phyloP scores from a whole-genome alignment of 1,284 basidiomycete genomes.

The Hemileia vastatrix region DNA sequence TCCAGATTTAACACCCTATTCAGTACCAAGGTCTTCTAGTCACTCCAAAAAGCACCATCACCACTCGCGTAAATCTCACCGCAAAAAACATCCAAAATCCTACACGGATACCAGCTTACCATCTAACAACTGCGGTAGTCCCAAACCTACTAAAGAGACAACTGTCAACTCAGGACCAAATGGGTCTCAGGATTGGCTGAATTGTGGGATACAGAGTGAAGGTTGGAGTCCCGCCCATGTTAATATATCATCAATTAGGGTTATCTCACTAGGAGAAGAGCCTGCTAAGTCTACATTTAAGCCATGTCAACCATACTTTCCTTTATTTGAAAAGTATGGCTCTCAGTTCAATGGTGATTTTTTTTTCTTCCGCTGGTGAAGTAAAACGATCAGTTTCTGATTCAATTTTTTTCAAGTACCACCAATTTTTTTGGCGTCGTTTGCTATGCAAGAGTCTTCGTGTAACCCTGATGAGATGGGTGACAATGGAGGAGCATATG shows the following conservation, averaged over 20 bases:
- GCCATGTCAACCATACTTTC: slow-evolving; percentile 6
- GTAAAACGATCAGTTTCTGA: neutral
- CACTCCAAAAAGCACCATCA: no score
- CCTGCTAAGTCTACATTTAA: slow-evolving; percentile 18
- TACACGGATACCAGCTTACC: no score
- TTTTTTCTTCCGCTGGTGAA: neutral
- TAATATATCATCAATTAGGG: slow-evolving; percentile 6
- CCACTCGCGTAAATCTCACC: no score
- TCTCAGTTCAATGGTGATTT: neutral
- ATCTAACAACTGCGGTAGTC: no score
- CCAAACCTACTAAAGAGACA: no score
- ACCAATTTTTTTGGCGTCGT: slow-evolving; percentile 66
- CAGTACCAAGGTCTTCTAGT: no score
- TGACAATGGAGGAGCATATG: slow-evolving; percentile 63
- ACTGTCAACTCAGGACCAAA: no score
- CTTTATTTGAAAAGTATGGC: slow-evolving; percentile 17
- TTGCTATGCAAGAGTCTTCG: slow-evolving; percentile 69
- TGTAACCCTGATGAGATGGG: slow-evolving; percentile 64
- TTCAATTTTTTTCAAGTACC: slow-evolving; percentile 47
- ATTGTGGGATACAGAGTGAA: slow-evolving; percentile 7
- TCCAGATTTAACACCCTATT: no score
- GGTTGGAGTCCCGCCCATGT: slow-evolving; percentile 15
- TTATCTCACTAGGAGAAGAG: slow-evolving; percentile 4
- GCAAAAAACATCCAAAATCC: no score
- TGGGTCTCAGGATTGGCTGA: no score